Conservation (phyloP, 2,329 filamentous ascomycete genomes). For the Alternaria burnsii region DNA sequence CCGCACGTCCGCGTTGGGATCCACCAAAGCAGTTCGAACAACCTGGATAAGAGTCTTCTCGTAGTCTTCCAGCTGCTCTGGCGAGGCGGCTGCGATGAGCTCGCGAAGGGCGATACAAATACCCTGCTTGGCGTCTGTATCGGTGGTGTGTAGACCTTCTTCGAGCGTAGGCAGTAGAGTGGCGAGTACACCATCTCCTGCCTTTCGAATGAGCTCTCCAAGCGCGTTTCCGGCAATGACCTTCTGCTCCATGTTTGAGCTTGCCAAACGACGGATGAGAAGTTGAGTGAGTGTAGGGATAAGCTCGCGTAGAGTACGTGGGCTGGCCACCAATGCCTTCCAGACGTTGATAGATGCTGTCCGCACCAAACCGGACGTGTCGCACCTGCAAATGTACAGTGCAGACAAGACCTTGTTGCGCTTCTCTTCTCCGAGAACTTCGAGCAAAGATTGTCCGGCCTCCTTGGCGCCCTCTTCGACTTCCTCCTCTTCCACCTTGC, state of each 20-base stretch:
- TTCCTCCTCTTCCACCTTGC: conserved; percentile 76
- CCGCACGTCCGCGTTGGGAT: conserved; percentile 86
- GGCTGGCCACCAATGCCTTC: conserved; percentile 95
- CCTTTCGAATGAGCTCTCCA: conserved; percentile 95
- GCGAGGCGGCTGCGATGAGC: conserved; percentile 86
- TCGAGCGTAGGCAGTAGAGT: conserved; percentile 90
- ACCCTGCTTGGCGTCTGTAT: conserved; percentile 93
- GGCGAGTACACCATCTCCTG: conserved; percentile 89
- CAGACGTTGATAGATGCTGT: conserved; percentile 90
- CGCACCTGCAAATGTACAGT: conserved; percentile 95
- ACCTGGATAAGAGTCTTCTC: conserved; percentile 95
- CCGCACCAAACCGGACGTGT: conserved; percentile 91
- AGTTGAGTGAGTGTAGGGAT: conserved; percentile 94
- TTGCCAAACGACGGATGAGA: conserved; percentile 91
- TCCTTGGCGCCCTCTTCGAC: conserved; percentile 84
- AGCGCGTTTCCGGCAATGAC: conserved; percentile 97
- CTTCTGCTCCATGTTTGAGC: conserved; percentile 98
- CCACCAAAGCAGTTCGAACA: conserved; percentile 89
- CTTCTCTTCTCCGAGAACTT: conserved; percentile 93
- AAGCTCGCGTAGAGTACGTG: conserved; percentile 91
- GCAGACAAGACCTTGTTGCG: conserved; percentile 97
- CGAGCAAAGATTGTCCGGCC: conserved; percentile 89
- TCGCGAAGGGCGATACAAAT: conserved; percentile 97
- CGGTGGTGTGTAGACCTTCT: conserved; percentile 87
- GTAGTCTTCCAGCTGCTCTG: conserved; percentile 89